Base-by-base conservation (phyloP, 345 rosid species). In the Barbarea vulgaris region DNA sequence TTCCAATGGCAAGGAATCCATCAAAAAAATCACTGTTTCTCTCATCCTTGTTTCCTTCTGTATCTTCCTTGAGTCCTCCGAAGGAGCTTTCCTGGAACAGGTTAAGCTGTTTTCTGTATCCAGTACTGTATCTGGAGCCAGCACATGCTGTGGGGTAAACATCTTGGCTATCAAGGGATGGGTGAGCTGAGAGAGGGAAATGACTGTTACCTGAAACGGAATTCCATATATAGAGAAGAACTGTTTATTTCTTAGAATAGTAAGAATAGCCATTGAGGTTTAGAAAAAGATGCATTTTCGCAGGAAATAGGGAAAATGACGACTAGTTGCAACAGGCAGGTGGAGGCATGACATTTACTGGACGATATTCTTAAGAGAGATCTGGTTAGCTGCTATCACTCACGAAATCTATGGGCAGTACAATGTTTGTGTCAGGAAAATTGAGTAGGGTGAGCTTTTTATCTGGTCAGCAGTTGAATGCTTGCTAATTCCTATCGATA, bases 1-100 rank as follows among this genome's bases (percentile, higher is more conserved):
- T 89, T 81, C 98, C 98, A 75, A 93, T 89, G 71, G 93, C 76
- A 12, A 93, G 91, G 80, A 93, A 89, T 67, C 98, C 98, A 72
- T 85, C 82, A 79, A 91, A 91, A 28, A 82, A 79, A 25, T 87
- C 91, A 25, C 86, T 75, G 78, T 72, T 81, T n/a, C 84, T 66
- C 77, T 77, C 81, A 56, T 82, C 85, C 67, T 73, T 67, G 56
- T 66, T 71, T 19, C 41, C 81, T 24, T 77, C 73, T 76, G 74
- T 13, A 31, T 66, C 50, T 30, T 73, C 75, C 67, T 52, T 37
- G 55, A 69, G 68, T 83, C 80, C 84, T 53, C 70, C 69, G 64
- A 64, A 74, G 56, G 84, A 72, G 66, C 74, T 77, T 72, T 85
- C 86, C 52, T 56, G 76, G 72, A 83, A 84, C 69, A 80, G 76